phyloP scores from a whole-genome alignment of 176 grass and related monocot genomes.

The Avena atlantica region DNA sequence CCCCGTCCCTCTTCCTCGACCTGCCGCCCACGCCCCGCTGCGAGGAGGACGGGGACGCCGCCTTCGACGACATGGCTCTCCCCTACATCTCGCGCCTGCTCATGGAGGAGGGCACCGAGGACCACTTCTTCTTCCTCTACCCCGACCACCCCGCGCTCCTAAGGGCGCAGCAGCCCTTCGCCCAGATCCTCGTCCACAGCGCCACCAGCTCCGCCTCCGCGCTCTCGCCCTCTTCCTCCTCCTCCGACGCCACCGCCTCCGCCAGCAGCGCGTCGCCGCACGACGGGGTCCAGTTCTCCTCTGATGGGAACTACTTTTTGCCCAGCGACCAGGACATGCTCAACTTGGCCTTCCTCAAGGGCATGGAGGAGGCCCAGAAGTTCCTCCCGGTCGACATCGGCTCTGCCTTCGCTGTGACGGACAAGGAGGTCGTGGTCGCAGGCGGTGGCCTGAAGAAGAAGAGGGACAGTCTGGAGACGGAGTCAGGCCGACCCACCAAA shows the following conservation, averaged over 20 bases:
- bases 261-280: constrained; percentile 1
- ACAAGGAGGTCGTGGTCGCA: background rate
- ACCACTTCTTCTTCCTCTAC: constrained; percentile 39
- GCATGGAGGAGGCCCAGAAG: constrained; percentile 62
- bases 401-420: background rate
- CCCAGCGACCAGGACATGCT: constrained; percentile 18
- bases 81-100: constrained; percentile 46
- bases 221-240: background rate
- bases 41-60: background rate
- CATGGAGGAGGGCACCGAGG: constrained; percentile 46
- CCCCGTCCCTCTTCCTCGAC: constrained; percentile 45
- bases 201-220: background rate
- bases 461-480: constrained; percentile 13
- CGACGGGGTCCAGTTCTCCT: background rate
- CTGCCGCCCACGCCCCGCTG: constrained; percentile 25
- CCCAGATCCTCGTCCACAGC: constrained; percentile 37
- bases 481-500: constrained; percentile 45
- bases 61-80: constrained; percentile 37
- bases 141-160: constrained; percentile 48
- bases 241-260: background rate
- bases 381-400: constrained; percentile 32
- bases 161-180: constrained; percentile 37
- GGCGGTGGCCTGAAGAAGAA: constrained; percentile 34
- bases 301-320: background rate
- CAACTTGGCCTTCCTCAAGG: constrained; percentile 52